phyloP scores from a whole-genome alignment of 169 alveolate genomes.

The Theileria orientalis region DNA sequence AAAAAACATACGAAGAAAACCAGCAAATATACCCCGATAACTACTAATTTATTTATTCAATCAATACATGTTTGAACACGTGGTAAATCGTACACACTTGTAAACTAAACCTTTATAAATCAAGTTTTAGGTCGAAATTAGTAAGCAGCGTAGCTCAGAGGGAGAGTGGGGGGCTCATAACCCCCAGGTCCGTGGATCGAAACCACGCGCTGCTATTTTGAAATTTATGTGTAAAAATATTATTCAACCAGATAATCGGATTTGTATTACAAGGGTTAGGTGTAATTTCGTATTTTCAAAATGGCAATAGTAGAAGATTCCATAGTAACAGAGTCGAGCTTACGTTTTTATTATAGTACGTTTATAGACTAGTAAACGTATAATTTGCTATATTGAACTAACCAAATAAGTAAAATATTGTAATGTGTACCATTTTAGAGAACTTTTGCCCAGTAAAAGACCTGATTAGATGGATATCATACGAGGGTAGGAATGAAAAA shows the following conservation, averaged over 20 bases:
- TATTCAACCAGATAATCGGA: background rate
- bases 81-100: background rate
- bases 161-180: conserved; percentile 94
- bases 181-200: conserved; percentile 95
- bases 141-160: conserved; percentile 92
- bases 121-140: conserved; percentile 6
- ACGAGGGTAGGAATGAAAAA: conserved; percentile 48
- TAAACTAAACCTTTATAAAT: conserved; percentile 8
- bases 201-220: conserved; percentile 89
- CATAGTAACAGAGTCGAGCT: conserved; percentile 56
- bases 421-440: conserved; percentile 24
- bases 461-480: conserved; percentile 56
- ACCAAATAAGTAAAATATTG: background rate
- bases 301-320: conserved; percentile 53
- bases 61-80: background rate
- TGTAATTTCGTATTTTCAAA: background rate
- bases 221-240: background rate
- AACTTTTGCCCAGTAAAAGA: conserved; percentile 62
- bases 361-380: background rate
- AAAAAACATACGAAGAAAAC: background rate
- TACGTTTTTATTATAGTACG: conserved; percentile 66
- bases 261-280: background rate
- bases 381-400: background rate
- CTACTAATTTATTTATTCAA: background rate
- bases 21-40: conserved; percentile 8